Base-by-base conservation (phyloP, 179 eudicot genomes). In the Actinidia chinensis region DNA sequence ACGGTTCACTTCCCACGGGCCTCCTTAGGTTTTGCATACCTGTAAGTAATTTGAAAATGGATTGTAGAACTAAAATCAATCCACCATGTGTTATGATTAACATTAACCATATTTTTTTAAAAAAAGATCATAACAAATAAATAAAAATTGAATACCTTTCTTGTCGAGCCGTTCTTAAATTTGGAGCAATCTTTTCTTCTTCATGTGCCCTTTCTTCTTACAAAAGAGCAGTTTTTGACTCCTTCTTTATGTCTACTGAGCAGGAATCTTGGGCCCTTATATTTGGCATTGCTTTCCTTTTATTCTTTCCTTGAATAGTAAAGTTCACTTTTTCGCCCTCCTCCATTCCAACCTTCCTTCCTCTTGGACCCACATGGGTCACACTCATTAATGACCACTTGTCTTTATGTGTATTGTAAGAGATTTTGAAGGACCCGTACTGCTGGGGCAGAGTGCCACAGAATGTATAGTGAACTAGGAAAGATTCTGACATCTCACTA, bases 341-440 rank as follows among this genome's bases (percentile, higher is more conserved):
- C 50, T 47, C 6, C 8, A 47, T 47, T 10, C 46, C 56, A 70
- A 36, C 4, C 76, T 70, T 59, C 60, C 76, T 25, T 78, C 58
- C 68, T 56, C 76, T 61, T 78, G 76, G 13, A 78, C 76, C 56
- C 42, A 69, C 68, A 78, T 78, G 2, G 81, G 40, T 58, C 15
- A 20, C 42, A 12, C 59, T 78, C 58, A 71, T 70, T 78, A 10
- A 70, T 43, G 15, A 59, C 70, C 76, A 76, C 70, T 46, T 78
- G 70, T 71, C 56, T 14, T 71, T 71, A 50, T 47, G 50, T 71
- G 74, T 71, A 10, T 47, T 47, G n/a, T n/a, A n/a, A n/a, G n/a
- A n/a, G n/a, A n/a, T n/a, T n/a, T n/a, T n/a, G n/a, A n/a, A n/a
- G n/a, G n/a, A n/a, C n/a, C n/a, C n/a, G n/a, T n/a, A n/a, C n/a